Conservation (phyloP, 2,329 filamentous ascomycete genomes). For the Chaetomiaceae sp. region DNA sequence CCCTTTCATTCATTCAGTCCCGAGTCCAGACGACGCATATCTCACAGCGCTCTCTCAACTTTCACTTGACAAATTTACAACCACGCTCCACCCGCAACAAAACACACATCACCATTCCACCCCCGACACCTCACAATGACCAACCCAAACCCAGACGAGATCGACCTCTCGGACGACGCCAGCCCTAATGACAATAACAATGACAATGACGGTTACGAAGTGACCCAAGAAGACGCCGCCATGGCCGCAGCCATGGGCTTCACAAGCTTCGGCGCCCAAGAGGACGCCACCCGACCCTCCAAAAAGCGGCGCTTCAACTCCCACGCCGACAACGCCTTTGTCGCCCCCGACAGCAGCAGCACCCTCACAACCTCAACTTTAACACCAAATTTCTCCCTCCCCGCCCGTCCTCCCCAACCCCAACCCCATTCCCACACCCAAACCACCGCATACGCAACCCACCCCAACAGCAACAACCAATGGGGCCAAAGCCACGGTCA, state of each 20-base stretch:
- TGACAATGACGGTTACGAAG: conserved; percentile 29
- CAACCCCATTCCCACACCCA: too few species aligned
- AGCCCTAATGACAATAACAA: conserved; percentile 30
- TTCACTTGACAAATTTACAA: too few species aligned
- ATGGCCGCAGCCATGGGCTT: conserved; percentile 71
- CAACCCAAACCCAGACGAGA: conserved; percentile 7
- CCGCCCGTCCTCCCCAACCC: too few species aligned
- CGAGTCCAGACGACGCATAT: too few species aligned
- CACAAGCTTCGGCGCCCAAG: conserved; percentile 56
- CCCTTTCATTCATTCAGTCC: neutral
- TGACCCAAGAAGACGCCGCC: conserved; percentile 34
- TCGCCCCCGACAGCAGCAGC: conserved; percentile 20
- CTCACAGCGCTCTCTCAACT: too few species aligned
- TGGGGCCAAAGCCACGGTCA: conserved; percentile 19
- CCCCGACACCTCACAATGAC: neutral
- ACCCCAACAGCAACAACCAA: neutral
- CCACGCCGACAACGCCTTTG: conserved; percentile 46
- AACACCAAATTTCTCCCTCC: too few species aligned
- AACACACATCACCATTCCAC: neutral
- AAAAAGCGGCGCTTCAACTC: conserved; percentile 67
- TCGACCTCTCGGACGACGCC: conserved; percentile 10
- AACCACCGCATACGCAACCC: too few species aligned
- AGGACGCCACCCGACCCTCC: conserved; percentile 39
- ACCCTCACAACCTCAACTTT: too few species aligned
- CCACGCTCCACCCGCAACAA: too few species aligned